phyloP scores from a whole-genome alignment of 2,329 filamentous ascomycete genomes.

The Pyricularia grisea region DNA sequence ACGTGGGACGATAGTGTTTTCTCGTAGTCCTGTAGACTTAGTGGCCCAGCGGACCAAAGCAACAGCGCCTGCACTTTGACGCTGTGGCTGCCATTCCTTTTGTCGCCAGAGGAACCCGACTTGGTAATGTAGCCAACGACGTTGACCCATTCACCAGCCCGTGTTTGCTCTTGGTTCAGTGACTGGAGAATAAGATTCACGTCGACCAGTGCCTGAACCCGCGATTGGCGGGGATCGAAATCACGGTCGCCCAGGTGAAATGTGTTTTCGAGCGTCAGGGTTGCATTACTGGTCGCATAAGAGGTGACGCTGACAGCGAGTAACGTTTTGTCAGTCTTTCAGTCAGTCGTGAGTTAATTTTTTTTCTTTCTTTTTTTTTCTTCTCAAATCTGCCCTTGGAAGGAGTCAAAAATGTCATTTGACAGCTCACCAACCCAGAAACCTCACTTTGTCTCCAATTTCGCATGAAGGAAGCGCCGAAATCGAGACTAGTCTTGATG shows the following conservation, averaged over 20 bases:
- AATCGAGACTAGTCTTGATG: conserved; percentile 57
- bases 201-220: conserved; percentile 52
- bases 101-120: conserved; percentile 7
- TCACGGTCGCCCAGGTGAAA: background rate
- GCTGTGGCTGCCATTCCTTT: conserved; percentile 5
- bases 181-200: conserved; percentile 60
- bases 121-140: conserved; percentile 67
- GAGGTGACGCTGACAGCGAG: conserved; percentile 32
- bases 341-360: conserved; percentile 12
- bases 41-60: conserved; percentile 65
- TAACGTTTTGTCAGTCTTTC: conserved; percentile 8
- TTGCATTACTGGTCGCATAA: conserved; percentile 45
- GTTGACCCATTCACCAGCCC: conserved; percentile 80
- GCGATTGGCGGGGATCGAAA: conserved; percentile 16
- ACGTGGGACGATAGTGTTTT: background rate
- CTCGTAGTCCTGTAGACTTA: conserved; percentile 62
- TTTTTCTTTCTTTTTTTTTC: too few relatives aligned
- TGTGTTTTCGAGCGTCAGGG: conserved; percentile 52
- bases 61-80: conserved; percentile 62
- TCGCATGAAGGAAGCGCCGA: conserved; percentile 42
- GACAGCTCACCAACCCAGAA: conserved; percentile 72
- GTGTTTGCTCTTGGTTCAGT: conserved; percentile 52
- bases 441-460: conserved; percentile 73
- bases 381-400: background rate
- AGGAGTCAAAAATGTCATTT: background rate